phyloP scores from a whole-genome alignment of 495 filamentous ascomycete genomes.

The Rusavskia elegans region DNA sequence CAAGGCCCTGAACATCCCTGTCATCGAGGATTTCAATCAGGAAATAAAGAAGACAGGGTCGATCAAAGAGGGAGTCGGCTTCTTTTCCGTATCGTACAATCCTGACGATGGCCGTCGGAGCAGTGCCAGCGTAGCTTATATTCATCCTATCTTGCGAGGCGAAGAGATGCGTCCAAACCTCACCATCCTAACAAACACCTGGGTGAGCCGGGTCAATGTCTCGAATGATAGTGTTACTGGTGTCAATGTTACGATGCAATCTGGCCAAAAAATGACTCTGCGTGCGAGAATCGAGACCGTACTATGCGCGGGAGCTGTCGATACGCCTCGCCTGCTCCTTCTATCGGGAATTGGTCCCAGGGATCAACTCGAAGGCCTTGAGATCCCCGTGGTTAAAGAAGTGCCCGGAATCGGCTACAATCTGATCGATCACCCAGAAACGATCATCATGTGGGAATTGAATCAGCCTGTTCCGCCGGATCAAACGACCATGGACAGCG shows the following conservation, averaged over 20 bases:
- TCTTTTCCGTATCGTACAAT: constrained; percentile 74
- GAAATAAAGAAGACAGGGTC: constrained; percentile 52
- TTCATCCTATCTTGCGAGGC: constrained; percentile 66
- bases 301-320: constrained; percentile 62
- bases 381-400: constrained; percentile 53
- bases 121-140: constrained; percentile 72
- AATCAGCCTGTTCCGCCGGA: constrained; percentile 56
- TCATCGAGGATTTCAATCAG: constrained; percentile 68
- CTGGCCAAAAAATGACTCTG: constrained; percentile 42
- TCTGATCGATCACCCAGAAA: constrained; percentile 62
- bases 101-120: constrained; percentile 62
- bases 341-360: constrained; percentile 63
- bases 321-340: constrained; percentile 58
- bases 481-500: constrained; percentile 75
- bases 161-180: constrained; percentile 63
- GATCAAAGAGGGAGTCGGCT: constrained; percentile 58
- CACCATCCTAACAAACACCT: constrained; percentile 63
- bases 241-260: constrained; percentile 49
- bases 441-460: constrained; percentile 72
- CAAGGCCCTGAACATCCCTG: constrained; percentile 53
- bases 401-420: constrained; percentile 70
- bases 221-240: constrained; percentile 44
- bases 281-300: constrained; percentile 54
- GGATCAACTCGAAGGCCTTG: constrained; percentile 43
- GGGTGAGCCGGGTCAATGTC: constrained; percentile 63